Evolutionary conservation across 2,329 filamentous ascomycete species (phyloP).

Genomic region (Ophiocordyceps polyrhachis-furcata): DNA sequence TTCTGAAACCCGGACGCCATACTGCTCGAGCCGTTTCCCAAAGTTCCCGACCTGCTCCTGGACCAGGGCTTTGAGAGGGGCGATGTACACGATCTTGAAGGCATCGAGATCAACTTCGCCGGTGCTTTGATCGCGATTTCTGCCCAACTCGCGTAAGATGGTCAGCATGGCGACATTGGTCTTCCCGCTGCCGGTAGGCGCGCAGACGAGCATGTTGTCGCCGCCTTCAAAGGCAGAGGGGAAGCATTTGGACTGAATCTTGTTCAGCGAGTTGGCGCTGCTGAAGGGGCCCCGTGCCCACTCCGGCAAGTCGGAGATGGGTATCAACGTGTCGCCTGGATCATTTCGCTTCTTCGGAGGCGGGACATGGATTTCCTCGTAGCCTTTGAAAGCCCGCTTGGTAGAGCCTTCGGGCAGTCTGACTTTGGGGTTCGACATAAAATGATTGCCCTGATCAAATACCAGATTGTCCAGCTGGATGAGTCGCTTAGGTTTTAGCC

Average conservation of each 20-base stretch:
- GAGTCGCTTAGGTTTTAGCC: conserved; percentile 66
- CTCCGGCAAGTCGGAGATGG: conserved; percentile 74
- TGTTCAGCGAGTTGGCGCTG: conserved; percentile 71
- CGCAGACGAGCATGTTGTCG: conserved; percentile 94
- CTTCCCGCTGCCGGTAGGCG: conserved; percentile 92
- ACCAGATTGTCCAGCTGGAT: conserved; percentile 93
- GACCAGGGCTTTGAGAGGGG: conserved; percentile 84
- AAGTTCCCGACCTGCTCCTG: conserved; percentile 98
- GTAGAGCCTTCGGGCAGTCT: conserved; percentile 85
- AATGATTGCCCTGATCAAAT: conserved; percentile 94
- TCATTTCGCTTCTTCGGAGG: conserved; percentile 76
- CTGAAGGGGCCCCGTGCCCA: conserved; percentile 84
- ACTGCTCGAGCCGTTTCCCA: conserved; percentile 73
- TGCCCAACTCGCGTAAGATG: conserved; percentile 90
- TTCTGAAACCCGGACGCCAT: conserved; percentile 85
- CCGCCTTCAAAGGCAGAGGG: conserved; percentile 83
- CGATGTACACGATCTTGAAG: conserved; percentile 98
- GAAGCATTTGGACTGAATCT: conserved; percentile 88
- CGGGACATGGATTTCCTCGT: conserved; percentile 95
- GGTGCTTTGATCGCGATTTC: conserved; percentile 72
- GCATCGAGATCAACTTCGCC: conserved; percentile 91
- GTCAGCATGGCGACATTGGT: conserved; percentile 97
- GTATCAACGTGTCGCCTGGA: conserved; percentile 61
- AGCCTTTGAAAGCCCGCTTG: conserved; percentile 91
- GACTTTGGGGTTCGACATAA: conserved; percentile 98